Evolutionary conservation across 1,139 yeast species (phyloP), one percentile per base, ranked within the genome.

Genomic region (Magnusiomyces tetraspermus): DNA sequence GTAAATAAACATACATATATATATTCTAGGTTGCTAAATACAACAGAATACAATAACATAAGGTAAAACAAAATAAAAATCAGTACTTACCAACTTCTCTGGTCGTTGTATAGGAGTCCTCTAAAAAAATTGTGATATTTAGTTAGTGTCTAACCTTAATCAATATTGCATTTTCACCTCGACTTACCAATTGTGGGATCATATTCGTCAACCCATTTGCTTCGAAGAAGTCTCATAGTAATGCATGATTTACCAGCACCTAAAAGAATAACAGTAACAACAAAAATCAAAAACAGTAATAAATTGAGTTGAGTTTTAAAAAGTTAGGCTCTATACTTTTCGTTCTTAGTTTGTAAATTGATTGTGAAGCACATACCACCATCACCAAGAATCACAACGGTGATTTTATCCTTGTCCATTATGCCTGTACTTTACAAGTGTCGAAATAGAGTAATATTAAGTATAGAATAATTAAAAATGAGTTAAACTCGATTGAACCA

Each of bases 241-340:
- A 67, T 63, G 53, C 68, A 64, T 13, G 67, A 64, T 53, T 64
- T 64, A 15, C 68, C 68, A 26, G 68, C 60, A 19, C 65, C 65
- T 42, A 24, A n/a, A n/a, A n/a, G 87, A 69, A 74, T 2, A 61
- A 61, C 30, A 71, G 77, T 24, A 59, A 77, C 45, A 67, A 67
- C 48, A 74, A 70, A 30, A 79, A 81, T 1, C 73, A 69, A 33
- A 22, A 22, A 8, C 38, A 43, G n/a, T 43, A 46, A 23, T 5
- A 19, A 36, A 13, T 46, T 6, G 49, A 46, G 49, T 46, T 36
- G 31, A 42, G 31, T 31, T 31, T 6, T 42, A 30, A 11, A 30
- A 30, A 30, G 8, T 30, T 30, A 30, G 46, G 24, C 46, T 3
- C 31, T 22, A 3, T 30, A 30, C 13, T 30, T 30, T 30, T 13